Conservation (phyloP, 129 eudicot genomes). For the Flaveria bidentis region DNA sequence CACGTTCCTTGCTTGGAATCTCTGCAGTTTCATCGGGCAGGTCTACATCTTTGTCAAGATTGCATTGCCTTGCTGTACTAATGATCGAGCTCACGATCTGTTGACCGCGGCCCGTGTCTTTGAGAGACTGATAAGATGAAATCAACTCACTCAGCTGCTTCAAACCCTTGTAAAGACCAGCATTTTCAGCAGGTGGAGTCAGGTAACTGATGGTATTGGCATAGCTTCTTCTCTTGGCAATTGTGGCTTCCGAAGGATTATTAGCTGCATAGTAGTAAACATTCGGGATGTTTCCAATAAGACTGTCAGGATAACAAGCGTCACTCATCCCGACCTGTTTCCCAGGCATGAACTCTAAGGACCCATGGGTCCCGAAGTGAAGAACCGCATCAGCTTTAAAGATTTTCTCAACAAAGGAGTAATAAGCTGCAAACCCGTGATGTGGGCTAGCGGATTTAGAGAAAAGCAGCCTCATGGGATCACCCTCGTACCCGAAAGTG, state of each 20-base stretch:
- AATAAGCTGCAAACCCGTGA: conserved; percentile 98
- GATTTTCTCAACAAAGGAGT: conserved; percentile 89
- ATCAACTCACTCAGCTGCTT: conserved; percentile 97
- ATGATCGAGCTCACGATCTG: conserved; percentile 93
- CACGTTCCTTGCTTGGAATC: conserved; percentile 72
- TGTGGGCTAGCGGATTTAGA: conserved; percentile 98
- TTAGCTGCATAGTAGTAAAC: conserved; percentile 95
- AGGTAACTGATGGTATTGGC: conserved; percentile 95
- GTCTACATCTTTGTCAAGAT: conserved; percentile 97
- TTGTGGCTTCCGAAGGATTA: conserved; percentile 96
- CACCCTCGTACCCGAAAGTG: conserved; percentile 98
- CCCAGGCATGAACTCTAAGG: conserved; percentile 99
- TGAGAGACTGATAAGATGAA: conserved; percentile 90
- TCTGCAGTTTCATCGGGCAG: conserved; percentile 88
- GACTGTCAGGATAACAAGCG: conserved; percentile 89
- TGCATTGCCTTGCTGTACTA: conserved; percentile 95
- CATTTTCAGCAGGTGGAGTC: conserved; percentile 99
- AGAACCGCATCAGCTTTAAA: conserved; percentile 95
- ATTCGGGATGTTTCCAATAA: conserved; percentile 93
- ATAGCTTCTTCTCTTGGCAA: conserved; percentile 91
- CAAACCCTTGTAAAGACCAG: conserved; percentile 97
- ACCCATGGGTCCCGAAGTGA: conserved; percentile 98
- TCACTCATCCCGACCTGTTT: conserved; percentile 99
- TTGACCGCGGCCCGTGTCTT: conserved; percentile 93
- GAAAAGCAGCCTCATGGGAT: conserved; percentile 96